Conservation (phyloP, 208 protist genomes). For the Leishmania lainsoni region DNA sequence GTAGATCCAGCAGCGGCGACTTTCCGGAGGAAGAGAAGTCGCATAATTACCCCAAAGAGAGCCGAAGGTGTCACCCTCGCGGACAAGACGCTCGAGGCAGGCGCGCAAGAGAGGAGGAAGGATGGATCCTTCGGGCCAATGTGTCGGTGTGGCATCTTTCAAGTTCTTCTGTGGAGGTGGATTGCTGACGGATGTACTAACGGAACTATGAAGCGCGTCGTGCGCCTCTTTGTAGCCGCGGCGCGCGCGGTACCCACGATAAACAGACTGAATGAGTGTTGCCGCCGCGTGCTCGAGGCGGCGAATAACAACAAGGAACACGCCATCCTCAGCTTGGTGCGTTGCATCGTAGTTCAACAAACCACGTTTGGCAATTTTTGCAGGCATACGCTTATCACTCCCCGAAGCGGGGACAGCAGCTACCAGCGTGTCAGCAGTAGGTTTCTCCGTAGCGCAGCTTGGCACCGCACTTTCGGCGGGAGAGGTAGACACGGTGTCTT, state of each 20-base stretch:
- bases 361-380: slow-evolving; percentile 18
- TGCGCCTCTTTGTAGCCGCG: slow-evolving; percentile 41
- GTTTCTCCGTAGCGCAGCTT: not conserved
- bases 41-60: slow-evolving; percentile 22
- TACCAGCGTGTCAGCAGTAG: not conserved
- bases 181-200: slow-evolving; percentile 20
- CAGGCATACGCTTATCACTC: slow-evolving; percentile 15
- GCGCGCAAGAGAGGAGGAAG: slow-evolving; percentile 14
- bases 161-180: not conserved
- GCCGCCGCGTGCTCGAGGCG: slow-evolving; percentile 49
- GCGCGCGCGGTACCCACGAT: slow-evolving; percentile 43
- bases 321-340: slow-evolving; percentile 67
- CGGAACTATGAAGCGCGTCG: not conserved
- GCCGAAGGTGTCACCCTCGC: slow-evolving; percentile 12
- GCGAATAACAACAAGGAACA: slow-evolving; percentile 63
- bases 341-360: slow-evolving; percentile 25
- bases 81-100: slow-evolving; percentile 13
- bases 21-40: slow-evolving; percentile 31
- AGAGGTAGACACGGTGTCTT: no score
- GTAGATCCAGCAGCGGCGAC: slow-evolving; percentile 31
- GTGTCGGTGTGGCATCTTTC: not conserved
- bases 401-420: not conserved
- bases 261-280: slow-evolving; percentile 69
- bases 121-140: no score
- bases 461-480: not conserved